Conservation (phyloP, 371 early-diverging fungal species). For the Mortierella sp. region DNA sequence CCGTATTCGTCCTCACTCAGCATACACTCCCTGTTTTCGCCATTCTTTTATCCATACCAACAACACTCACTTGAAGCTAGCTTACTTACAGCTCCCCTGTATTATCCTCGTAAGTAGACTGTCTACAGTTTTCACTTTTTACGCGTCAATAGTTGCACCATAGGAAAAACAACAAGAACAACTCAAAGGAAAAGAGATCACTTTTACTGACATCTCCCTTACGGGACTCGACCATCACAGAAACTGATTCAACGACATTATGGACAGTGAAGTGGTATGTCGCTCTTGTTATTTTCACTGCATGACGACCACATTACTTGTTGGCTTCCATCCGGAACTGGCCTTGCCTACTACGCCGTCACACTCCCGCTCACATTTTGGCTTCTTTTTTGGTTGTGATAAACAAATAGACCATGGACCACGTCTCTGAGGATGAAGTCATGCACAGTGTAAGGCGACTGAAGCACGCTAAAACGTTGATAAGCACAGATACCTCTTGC, state of each 20-base stretch:
- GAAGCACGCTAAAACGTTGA: no score
- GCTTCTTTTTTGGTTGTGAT: background rate
- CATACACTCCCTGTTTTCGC: background rate
- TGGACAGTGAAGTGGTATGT: slow-evolving; percentile 43
- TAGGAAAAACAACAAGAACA: background rate
- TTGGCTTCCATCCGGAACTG: background rate
- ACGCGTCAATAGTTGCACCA: background rate
- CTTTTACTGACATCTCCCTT: background rate
- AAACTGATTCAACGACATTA: slow-evolving; percentile 12
- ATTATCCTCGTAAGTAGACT: background rate
- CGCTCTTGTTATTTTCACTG: background rate
- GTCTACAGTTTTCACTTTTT: background rate
- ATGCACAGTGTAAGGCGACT: slow-evolving; percentile 44
- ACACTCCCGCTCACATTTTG: slow-evolving; percentile 1
- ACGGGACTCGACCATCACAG: background rate
- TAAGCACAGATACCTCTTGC: background rate
- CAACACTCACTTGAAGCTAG: background rate
- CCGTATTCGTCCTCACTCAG: background rate
- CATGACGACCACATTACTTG: background rate
- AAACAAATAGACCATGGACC: slow-evolving; percentile 23
- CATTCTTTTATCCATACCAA: background rate
- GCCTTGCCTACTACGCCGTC: background rate
- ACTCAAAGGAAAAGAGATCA: background rate
- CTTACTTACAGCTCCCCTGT: background rate
- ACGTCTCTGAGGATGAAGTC: slow-evolving; percentile 50